Conservation (phyloP, 257 asterid genomes). For the Knoxia roxburghii region DNA sequence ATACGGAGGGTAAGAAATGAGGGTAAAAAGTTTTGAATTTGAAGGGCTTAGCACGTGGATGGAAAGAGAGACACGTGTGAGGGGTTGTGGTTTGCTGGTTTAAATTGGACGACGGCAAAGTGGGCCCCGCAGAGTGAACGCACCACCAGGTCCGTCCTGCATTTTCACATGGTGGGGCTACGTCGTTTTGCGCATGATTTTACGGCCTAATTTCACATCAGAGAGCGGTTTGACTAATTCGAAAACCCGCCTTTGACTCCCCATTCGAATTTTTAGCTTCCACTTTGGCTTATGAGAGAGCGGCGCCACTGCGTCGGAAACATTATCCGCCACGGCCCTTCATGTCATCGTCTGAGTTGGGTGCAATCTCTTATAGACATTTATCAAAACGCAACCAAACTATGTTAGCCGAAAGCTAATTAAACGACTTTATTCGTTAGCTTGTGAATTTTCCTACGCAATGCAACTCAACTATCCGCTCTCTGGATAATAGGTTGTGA, state of each 20-base stretch:
- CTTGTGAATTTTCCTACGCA: too few relatives aligned
- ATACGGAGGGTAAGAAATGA: neutral
- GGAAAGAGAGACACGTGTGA: constrained; percentile 17
- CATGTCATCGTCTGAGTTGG: too few relatives aligned
- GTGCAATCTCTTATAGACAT: too few relatives aligned
- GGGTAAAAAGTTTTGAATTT: constrained; percentile 32
- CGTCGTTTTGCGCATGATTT: constrained; percentile 39
- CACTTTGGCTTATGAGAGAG: too few relatives aligned
- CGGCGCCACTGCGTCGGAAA: too few relatives aligned
- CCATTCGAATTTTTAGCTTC: constrained; percentile 12
- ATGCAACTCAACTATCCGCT: too few relatives aligned
- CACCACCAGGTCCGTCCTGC: too few relatives aligned
- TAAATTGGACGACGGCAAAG: constrained; percentile 19
- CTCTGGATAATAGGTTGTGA: too few relatives aligned
- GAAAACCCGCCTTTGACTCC: constrained; percentile 28
- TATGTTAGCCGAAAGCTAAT: too few relatives aligned
- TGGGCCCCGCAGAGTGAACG: constrained; percentile 23
- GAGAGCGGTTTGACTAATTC: constrained; percentile 17
- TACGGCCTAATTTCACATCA: neutral
- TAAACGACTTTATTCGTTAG: too few relatives aligned
- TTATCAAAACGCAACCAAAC: too few relatives aligned
- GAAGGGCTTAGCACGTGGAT: constrained; percentile 17
- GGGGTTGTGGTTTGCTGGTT: constrained; percentile 16
- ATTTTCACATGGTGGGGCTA: constrained; percentile 38
- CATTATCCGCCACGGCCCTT: too few relatives aligned